Percentiles rank a stretch among this genome's conserved stretches.
These are phyloP conservation scores for Saccharomycopsis sp. DNA, from an alignment of 805 yeast genomes.

Conservation along the genomic window DNA sequence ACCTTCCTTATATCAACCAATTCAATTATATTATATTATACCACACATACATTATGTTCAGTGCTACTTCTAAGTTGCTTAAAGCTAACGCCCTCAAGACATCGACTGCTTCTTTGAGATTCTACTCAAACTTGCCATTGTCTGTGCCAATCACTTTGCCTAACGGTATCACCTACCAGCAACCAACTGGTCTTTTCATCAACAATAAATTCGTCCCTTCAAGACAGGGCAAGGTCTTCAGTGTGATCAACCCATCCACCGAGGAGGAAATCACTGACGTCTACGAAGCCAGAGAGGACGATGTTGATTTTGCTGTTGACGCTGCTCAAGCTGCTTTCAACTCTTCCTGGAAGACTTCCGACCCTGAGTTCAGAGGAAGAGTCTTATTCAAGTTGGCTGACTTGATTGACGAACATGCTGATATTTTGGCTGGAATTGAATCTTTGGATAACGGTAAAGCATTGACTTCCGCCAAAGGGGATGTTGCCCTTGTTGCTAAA, in stretches of 20 bases:
- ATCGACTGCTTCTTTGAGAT: slow-evolving; percentile 10
- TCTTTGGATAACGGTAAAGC: slow-evolving; percentile 50
- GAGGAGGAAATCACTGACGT: slow-evolving; percentile 53
- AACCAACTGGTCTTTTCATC: slow-evolving; percentile 61
- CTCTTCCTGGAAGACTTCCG: slow-evolving; percentile 38
- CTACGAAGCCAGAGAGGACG: slow-evolving; percentile 43
- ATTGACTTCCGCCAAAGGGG: slow-evolving; percentile 41
- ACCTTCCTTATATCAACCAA: not conserved
- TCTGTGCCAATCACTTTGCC: slow-evolving; percentile 46
- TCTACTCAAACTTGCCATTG: slow-evolving; percentile 33
- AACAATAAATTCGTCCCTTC: slow-evolving; percentile 56
- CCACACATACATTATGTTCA: not conserved
- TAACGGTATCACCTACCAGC: slow-evolving; percentile 48
- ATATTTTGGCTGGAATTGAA: slow-evolving; percentile 44
- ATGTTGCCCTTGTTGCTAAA: slow-evolving; percentile 39
- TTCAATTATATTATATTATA: not conserved
- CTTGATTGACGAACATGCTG: slow-evolving; percentile 41
- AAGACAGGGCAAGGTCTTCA: slow-evolving; percentile 48
- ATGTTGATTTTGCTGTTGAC: slow-evolving; percentile 45
- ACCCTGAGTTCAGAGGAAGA: slow-evolving; percentile 38
- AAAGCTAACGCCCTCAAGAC: not conserved
- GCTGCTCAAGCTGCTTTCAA: slow-evolving; percentile 69
- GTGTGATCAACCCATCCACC: slow-evolving; percentile 50
- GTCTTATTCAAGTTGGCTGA: slow-evolving; percentile 42
- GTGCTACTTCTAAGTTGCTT: not conserved